Conservation (phyloP, 345 rosid genomes). For the Sisymbrium altissimum region DNA sequence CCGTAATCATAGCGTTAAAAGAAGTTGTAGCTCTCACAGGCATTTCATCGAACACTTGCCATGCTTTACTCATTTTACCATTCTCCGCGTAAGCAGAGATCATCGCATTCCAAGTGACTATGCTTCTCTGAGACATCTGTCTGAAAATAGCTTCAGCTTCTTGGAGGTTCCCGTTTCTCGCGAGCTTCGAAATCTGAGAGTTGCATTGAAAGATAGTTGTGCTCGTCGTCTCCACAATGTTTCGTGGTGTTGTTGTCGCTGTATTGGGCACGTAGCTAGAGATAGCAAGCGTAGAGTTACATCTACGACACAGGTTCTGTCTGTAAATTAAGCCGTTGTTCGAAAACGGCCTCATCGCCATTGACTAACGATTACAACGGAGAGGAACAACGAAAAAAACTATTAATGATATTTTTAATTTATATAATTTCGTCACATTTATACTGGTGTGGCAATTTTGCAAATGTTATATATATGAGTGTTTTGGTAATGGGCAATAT, state of each 20-base stretch:
- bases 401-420: too few relatives aligned
- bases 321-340: constrained; percentile 7
- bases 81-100: constrained; percentile 58
- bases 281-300: constrained; percentile 4
- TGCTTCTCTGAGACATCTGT: constrained; percentile 51
- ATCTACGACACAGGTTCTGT: neutral
- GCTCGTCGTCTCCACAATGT: constrained; percentile 21
- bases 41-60: constrained; percentile 66
- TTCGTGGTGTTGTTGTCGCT: neutral
- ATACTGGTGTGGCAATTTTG: too few relatives aligned
- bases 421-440: too few relatives aligned
- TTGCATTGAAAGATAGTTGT: constrained; percentile 51
- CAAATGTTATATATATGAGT: too few relatives aligned
- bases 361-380: neutral
- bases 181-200: constrained; percentile 58
- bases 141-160: constrained; percentile 60
- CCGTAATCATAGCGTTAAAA: constrained; percentile 80
- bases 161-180: constrained; percentile 49
- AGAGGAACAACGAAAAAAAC: neutral
- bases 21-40: constrained; percentile 54
- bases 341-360: constrained; percentile 11
- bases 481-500: too few relatives aligned
- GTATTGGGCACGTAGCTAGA: neutral
- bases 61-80: constrained; percentile 51
- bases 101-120: constrained; percentile 79